Evolutionary conservation across 345 rosid species (phyloP), one percentile per base, ranked within the genome.

Genomic region (Kernera saxatilis): DNA sequence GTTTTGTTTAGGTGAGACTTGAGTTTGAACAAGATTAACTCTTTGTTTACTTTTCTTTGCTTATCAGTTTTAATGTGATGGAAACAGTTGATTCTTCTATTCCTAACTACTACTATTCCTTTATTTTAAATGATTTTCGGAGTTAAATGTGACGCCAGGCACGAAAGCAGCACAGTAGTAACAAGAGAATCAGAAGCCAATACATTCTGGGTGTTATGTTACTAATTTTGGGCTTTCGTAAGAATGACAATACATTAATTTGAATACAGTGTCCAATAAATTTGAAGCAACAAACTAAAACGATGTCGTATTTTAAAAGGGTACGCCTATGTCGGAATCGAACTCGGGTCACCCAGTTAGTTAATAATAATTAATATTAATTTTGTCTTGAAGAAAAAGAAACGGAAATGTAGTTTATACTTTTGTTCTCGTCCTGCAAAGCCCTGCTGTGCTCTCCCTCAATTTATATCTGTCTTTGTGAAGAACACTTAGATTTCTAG

Each of bases 281-380:
- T n/a, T n/a, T n/a, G n/a, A n/a, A n/a, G n/a, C n/a, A n/a, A n/a
- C n/a, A n/a, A n/a, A n/a, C n/a, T n/a, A n/a, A n/a, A n/a, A n/a
- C n/a, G 54, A 15, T 44, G 22, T 43, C 48, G 48, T 35, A 35
- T 3, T 0, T 0, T 6, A 14, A 40, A 40, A 40, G 5, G 0
- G 6, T 6, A 0, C 78, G 72, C 77, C 77, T 67, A 59, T 74
- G 73, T 73, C 69, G 73, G 73, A 88, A 86, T 89, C 97, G 96
- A 90, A 87, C 93, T 83, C 93, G 90, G 94, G 93, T 85, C 96
- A 26, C 90, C n/a, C n/a, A n/a, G n/a, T n/a, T n/a, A n/a, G n/a
- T n/a, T n/a, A n/a, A n/a, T n/a, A n/a, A n/a, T n/a, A n/a, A n/a
- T n/a, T n/a, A n/a, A n/a, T n/a, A n/a, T 8, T 8, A 9, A 8